Percentiles rank a stretch among this genome's conserved stretches.
Conservation (phyloP, 1,284 basidiomycete genomes). For the Chalciporus piperatoides region DNA sequence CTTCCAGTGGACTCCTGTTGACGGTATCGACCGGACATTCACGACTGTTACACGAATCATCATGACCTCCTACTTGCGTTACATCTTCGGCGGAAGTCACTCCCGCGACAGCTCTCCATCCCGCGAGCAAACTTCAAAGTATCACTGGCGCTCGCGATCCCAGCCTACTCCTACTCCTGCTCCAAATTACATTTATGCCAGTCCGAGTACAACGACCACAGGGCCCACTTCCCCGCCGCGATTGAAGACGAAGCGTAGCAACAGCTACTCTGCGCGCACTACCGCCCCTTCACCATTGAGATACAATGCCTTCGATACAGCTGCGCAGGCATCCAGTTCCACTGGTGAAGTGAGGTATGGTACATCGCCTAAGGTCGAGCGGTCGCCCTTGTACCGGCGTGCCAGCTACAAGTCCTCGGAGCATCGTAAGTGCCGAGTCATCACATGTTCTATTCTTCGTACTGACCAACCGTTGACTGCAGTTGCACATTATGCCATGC, state of each 20-base stretch:
- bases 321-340: conserved; percentile 10
- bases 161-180: conserved; percentile 20
- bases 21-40: conserved; percentile 15
- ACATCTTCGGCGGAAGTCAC: conserved; percentile 31
- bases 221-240: conserved; percentile 28
- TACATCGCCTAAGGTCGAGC: conserved; percentile 26
- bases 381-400: conserved; percentile 31
- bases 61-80: conserved; percentile 35
- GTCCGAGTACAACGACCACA: conserved; percentile 16
- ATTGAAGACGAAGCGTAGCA: conserved; percentile 35
- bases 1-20: conserved; percentile 7
- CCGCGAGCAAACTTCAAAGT: conserved; percentile 25
- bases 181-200: conserved; percentile 30
- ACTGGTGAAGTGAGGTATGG: conserved; percentile 28
- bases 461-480: neutral
- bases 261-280: conserved; percentile 32
- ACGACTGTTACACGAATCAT: conserved; percentile 19
- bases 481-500: conserved; percentile 33
- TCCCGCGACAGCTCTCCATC: conserved; percentile 27
- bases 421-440: conserved; percentile 25
- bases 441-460: neutral
- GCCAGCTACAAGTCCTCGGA: conserved; percentile 35
- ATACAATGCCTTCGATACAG: conserved; percentile 28
- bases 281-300: conserved; percentile 30
- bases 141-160: conserved; percentile 32